Conservation (phyloP, 495 filamentous ascomycete genomes). For the Penicillium malachiteum region DNA sequence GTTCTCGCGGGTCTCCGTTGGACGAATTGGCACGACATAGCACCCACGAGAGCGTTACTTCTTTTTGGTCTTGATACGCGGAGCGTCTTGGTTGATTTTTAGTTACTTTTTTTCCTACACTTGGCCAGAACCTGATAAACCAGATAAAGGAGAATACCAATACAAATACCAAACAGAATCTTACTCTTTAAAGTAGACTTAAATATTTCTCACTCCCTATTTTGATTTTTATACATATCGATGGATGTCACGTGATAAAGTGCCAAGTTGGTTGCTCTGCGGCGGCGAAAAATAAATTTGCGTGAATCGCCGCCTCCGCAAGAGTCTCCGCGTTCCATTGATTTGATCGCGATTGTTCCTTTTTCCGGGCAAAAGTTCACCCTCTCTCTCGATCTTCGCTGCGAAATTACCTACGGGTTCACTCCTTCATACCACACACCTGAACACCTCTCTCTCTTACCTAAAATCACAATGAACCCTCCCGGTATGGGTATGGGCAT, state of each 20-base stretch:
- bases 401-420: no score
- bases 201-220: no score
- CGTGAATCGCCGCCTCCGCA: conserved; percentile 33
- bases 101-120: neutral
- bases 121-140: neutral
- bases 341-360: conserved; percentile 2
- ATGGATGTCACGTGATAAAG: conserved; percentile 15
- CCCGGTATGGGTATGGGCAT: conserved; percentile 34
- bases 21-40: conserved; percentile 26
- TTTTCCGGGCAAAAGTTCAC: conserved; percentile 6
- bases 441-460: neutral
- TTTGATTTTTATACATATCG: no score
- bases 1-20: conserved; percentile 21
- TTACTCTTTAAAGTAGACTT: no score
- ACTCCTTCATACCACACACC: neutral
- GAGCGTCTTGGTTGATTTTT: conserved; percentile 6
- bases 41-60: conserved; percentile 36
- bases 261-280: conserved; percentile 14
- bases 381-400: no score
- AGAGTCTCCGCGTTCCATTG: conserved; percentile 25
- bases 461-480: conserved; percentile 41
- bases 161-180: no score
- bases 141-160: no score
- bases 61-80: conserved; percentile 17
- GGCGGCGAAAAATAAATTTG: conserved; percentile 37